phyloP scores from a whole-genome alignment of 2,329 filamentous ascomycete species.

The Aspergillus cejpii region DNA sequence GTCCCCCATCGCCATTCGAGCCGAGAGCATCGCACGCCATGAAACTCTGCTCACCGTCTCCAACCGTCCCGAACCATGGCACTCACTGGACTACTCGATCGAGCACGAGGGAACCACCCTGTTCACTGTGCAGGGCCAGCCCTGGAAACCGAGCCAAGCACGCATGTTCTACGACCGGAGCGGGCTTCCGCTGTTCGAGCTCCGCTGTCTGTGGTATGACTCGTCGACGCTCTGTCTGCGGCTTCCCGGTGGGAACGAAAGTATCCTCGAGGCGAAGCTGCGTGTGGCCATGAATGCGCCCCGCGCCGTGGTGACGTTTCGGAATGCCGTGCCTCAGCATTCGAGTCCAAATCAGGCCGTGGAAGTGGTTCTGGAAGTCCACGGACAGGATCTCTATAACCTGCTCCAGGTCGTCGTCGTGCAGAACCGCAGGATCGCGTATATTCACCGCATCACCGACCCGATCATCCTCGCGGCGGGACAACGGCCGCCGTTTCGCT shows the following conservation, averaged over 20 bases:
- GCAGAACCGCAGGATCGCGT: slow-evolving; percentile 7
- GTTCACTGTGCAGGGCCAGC: slow-evolving; percentile 12
- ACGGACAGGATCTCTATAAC: slow-evolving; percentile 11
- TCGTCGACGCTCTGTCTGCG: slow-evolving; percentile 11
- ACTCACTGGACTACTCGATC: slow-evolving; percentile 14
- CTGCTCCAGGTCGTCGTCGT: slow-evolving; percentile 12
- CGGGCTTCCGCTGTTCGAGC: slow-evolving; percentile 15
- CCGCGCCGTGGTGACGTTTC: slow-evolving; percentile 10
- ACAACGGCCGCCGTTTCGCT: slow-evolving; percentile 13
- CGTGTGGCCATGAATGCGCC: slow-evolving; percentile 13
- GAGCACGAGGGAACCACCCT: slow-evolving; percentile 5
- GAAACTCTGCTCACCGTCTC: slow-evolving; percentile 8
- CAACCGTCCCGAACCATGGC: slow-evolving; percentile 16
- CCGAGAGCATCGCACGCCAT: slow-evolving; percentile 7
- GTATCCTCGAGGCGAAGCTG: slow-evolving; percentile 11
- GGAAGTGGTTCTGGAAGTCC: slow-evolving; percentile 10
- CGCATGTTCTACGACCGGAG: slow-evolving; percentile 14
- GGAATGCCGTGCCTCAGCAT: slow-evolving; percentile 1
- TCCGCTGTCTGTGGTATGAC: slow-evolving; percentile 13
- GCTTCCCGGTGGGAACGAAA: slow-evolving; percentile 8
- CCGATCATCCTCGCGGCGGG: slow-evolving; percentile 10
- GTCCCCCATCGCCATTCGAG: slow-evolving; percentile 12
- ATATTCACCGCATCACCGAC: slow-evolving; percentile 11
- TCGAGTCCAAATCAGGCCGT: background rate
- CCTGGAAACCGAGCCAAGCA: slow-evolving; percentile 11